Evolutionary conservation across 2,329 filamentous ascomycete genomes (phyloP).

Genomic region (Lasiodiplodia theobromae): DNA sequence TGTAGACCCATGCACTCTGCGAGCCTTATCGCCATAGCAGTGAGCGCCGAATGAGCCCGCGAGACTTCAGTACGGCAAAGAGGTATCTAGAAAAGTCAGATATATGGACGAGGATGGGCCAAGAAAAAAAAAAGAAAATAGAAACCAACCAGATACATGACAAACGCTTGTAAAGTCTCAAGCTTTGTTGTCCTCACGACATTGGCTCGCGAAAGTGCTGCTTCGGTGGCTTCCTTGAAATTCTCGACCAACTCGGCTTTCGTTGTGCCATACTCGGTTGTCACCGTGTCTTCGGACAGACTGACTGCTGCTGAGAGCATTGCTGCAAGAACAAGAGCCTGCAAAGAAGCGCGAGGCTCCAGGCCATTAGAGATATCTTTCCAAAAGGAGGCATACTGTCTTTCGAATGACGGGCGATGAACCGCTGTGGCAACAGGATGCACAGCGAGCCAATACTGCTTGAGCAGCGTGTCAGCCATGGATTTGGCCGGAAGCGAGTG

Average conservation of each 20-base stretch:
- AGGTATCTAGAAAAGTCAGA: conserved; percentile 61
- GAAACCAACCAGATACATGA: conserved; percentile 72
- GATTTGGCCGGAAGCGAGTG: conserved; percentile 66
- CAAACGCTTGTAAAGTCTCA: conserved; percentile 78
- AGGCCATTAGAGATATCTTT: conserved; percentile 63
- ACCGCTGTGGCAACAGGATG: conserved; percentile 73
- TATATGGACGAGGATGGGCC: neutral
- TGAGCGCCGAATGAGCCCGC: conserved; percentile 73
- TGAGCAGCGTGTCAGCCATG: conserved; percentile 67
- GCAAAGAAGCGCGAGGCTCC: conserved; percentile 69
- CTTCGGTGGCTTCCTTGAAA: conserved; percentile 71
- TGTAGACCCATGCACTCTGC: conserved; percentile 81
- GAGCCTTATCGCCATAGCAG: conserved; percentile 74
- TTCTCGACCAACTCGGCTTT: conserved; percentile 67
- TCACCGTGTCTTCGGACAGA: conserved; percentile 63
- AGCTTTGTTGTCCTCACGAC: conserved; percentile 74
- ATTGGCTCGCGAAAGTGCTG: conserved; percentile 71
- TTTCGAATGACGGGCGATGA: conserved; percentile 72
- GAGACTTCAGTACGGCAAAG: conserved; percentile 76
- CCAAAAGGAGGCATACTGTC: conserved; percentile 71
- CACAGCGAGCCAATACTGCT: conserved; percentile 72
- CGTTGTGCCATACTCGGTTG: conserved; percentile 62
- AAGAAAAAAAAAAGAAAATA: too few species aligned
- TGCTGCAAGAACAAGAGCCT: conserved; percentile 73
- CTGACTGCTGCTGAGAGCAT: conserved; percentile 75